Conservation (phyloP, 2,329 filamentous ascomycete species). For the Botrytis hyacinthi region DNA sequence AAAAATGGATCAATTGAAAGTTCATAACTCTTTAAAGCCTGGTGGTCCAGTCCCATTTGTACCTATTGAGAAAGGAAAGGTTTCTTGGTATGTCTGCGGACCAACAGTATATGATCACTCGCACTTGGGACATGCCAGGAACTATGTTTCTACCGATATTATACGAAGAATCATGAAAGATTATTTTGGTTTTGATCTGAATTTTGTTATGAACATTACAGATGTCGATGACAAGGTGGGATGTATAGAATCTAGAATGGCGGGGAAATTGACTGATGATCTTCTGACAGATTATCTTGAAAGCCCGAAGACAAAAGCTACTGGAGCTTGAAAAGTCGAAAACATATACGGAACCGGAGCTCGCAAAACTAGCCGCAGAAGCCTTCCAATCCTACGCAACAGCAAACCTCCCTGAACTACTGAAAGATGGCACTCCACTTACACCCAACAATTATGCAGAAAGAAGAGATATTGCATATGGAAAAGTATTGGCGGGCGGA, state of each 20-base stretch:
- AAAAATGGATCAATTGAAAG: conserved; percentile 35
- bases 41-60: conserved; percentile 33
- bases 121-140: conserved; percentile 66
- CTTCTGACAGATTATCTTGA: conserved; percentile 19
- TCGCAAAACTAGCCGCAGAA: conserved; percentile 48
- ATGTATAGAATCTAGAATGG: background rate
- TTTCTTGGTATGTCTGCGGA: conserved; percentile 72
- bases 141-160: conserved; percentile 73
- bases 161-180: conserved; percentile 64
- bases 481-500: conserved; percentile 53
- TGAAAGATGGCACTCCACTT: conserved; percentile 44
- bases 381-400: conserved; percentile 57
- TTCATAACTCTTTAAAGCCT: conserved; percentile 38
- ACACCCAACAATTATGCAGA: conserved; percentile 51
- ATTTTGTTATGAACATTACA: conserved; percentile 73
- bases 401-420: conserved; percentile 53
- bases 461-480: conserved; percentile 53
- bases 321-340: conserved; percentile 79
- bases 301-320: conserved; percentile 75
- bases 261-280: conserved; percentile 12
- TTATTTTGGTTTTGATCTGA: conserved; percentile 66
- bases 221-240: conserved; percentile 61
- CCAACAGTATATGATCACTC: conserved; percentile 67
- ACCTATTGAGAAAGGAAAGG: conserved; percentile 26
- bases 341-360: conserved; percentile 48